A percentile compares a stretch with the other conserved stretches of the same genome.
Evolutionary conservation across 352 stramenopile species (phyloP).

Genomic region (Lagenidium sp.): DNA sequence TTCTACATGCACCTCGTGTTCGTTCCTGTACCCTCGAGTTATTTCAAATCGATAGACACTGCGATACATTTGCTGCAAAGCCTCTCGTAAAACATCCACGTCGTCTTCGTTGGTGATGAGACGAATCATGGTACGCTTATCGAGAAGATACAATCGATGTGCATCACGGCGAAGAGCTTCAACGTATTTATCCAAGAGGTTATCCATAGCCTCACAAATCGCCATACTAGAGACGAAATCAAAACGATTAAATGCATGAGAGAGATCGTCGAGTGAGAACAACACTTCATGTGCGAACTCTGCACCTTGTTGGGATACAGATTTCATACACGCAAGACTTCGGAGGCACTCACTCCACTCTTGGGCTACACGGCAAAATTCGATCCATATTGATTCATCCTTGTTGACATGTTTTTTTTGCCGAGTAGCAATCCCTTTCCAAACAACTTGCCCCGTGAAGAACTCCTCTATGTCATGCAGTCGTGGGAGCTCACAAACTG

Average conservation of each 20-base stretch:
- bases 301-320: not conserved
- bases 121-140: constrained; percentile 26
- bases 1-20: constrained; percentile 1
- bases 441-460: constrained; percentile 22
- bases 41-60: constrained; percentile 24
- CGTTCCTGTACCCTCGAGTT: constrained; percentile 10
- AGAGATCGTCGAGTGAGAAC: constrained; percentile 30
- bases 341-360: constrained; percentile 34
- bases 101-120: constrained; percentile 33
- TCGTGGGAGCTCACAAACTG: constrained; percentile 33
- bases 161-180: constrained; percentile 20
- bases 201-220: constrained; percentile 25
- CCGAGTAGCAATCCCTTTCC: constrained; percentile 6
- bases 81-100: constrained; percentile 11
- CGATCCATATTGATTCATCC: constrained; percentile 18
- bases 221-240: constrained; percentile 32
- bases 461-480: constrained; percentile 59
- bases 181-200: constrained; percentile 34
- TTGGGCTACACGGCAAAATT: constrained; percentile 22
- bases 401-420: constrained; percentile 10
- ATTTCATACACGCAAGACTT: constrained; percentile 26
- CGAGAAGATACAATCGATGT: constrained; percentile 30
- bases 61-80: constrained; percentile 32
- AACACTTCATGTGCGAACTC: constrained; percentile 2
- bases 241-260: constrained; percentile 40